Evolutionary conservation across 192 early-diverging fungal genomes (phyloP).

Genomic region (Rhizoclosmatium sp.): DNA sequence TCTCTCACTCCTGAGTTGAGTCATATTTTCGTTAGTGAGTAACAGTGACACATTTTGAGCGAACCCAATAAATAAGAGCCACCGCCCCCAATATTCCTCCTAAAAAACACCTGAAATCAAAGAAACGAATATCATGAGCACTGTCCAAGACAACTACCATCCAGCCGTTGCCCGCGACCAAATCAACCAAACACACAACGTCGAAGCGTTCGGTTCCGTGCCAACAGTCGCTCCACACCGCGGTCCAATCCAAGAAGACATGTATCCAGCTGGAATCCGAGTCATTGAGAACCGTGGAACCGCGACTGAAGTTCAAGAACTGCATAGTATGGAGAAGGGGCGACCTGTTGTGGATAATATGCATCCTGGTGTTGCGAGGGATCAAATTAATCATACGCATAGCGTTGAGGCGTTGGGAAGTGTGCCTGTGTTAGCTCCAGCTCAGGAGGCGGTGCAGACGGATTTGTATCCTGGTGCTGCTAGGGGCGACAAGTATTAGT

Average conservation of each 20-base stretch:
- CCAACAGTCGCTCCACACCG: not conserved
- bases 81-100: too few relatives aligned
- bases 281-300: conserved; percentile 32
- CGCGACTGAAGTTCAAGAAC: not conserved
- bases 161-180: conserved; percentile 18
- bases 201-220: conserved; percentile 7
- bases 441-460: not conserved
- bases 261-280: conserved; percentile 30
- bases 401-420: conserved; percentile 8
- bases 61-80: too few relatives aligned
- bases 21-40: too few relatives aligned
- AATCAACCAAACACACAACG: conserved; percentile 16
- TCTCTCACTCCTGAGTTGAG: too few relatives aligned
- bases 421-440: not conserved
- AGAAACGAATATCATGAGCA: too few relatives aligned
- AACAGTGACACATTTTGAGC: too few relatives aligned
- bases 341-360: not conserved
- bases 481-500: conserved; percentile 22
- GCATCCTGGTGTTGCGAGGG: conserved; percentile 29
- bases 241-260: conserved; percentile 13
- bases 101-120: too few relatives aligned
- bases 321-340: conserved; percentile 16
- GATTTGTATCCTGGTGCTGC: conserved; percentile 35
- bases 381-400: conserved; percentile 30
- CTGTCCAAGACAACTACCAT: not conserved